Base-by-base conservation (phyloP, 2,329 filamentous ascomycete species). In the Monosporascus sp. region DNA sequence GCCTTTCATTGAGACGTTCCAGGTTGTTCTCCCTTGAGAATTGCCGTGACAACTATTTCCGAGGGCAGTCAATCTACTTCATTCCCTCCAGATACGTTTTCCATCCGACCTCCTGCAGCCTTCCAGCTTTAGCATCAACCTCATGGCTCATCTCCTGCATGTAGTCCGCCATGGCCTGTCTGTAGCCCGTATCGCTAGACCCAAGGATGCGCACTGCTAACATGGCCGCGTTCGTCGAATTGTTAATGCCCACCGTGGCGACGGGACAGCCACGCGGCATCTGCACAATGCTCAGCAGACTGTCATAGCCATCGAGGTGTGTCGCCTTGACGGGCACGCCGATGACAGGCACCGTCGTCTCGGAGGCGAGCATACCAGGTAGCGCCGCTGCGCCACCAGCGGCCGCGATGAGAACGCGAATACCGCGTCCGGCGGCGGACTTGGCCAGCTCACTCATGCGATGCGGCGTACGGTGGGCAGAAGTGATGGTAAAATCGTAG, bases 241-340 rank as follows among this genome's bases (percentile, higher is more conserved):
- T 91, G 70, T 90, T 89, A 68, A 91, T 90, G 11, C 84, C 88
- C 3, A 92, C 87, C 0, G 87, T 91, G 6, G 88, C 87, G 16
- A 86, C 85, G 9, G 88, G 88, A 49, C 86, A 81, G 14, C 88
- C 88, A 63, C 80, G 71, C 6, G 88, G 88, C 88, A 91, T 91
- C 66, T 91, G 87, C 4, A 89, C 86, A 59, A 91, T 91, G 62
- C 83, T 87, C 51, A 87, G 73, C 52, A 91, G 71, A 56, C 82
- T 86, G 65, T 91, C 88, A 55, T 86, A 73, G 3, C 88, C 88
- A 63, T 90, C 88, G 6, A 91, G 71, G 22, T 84, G 81, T 20
- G 85, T 88, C 0, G 85, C 88, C 72, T 87, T 89, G 26, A 92
- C 85, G 0, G 88, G 88, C 1, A 92, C 85, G 5, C 88, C 88